Percentiles rank a stretch among this genome's conserved stretches.
These are phyloP conservation scores for Cynara cardunculus DNA, from an alignment of 129 eudicot species.

Conservation along the genomic window DNA sequence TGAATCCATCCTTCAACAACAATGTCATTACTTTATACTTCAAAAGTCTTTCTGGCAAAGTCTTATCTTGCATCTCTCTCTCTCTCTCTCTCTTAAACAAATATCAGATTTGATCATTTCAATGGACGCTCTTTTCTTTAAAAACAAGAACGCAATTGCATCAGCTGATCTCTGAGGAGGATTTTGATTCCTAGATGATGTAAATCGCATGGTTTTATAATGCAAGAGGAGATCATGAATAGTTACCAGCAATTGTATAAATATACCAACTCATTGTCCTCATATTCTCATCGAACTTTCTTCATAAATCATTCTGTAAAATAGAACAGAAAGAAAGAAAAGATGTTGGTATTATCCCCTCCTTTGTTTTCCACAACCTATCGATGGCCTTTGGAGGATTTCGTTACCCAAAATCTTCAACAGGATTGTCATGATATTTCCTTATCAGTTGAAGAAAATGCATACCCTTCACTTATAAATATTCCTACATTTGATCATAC, in stretches of 20 bases:
- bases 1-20: slow-evolving; percentile 6
- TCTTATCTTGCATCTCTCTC: too few species aligned
- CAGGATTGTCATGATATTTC: not conserved
- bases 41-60: too few species aligned
- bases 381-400: slow-evolving; percentile 28
- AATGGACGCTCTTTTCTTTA: not conserved
- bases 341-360: slow-evolving; percentile 16
- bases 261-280: not conserved
- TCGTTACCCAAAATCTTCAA: slow-evolving; percentile 6
- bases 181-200: not conserved
- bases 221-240: not conserved
- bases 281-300: not conserved
- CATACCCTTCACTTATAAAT: not conserved
- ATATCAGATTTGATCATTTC: not conserved
- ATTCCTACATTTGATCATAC: not conserved
- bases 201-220: not conserved
- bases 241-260: not conserved
- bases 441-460: not conserved
- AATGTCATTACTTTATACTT: not conserved
- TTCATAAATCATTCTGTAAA: not conserved
- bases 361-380: slow-evolving; percentile 24
- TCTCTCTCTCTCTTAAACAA: not conserved
- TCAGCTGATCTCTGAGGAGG: not conserved
- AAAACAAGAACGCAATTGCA: not conserved
- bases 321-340: not conserved